phyloP scores from a whole-genome alignment of 495 filamentous ascomycete genomes.

The Penicillium robsamsonii region DNA sequence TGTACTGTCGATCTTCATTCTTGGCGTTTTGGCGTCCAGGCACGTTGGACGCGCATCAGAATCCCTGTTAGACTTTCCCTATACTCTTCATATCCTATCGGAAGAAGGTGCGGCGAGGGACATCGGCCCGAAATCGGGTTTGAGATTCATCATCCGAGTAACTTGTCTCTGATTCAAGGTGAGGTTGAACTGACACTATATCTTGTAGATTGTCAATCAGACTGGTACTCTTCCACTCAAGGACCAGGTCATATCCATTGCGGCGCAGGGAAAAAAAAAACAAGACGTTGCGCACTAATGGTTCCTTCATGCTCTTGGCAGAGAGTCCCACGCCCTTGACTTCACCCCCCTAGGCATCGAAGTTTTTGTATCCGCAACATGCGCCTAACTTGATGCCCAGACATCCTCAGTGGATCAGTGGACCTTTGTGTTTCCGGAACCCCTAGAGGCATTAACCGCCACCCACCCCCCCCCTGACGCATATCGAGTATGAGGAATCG shows the following conservation, averaged over 20 bases:
- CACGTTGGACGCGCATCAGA: conserved; percentile 22
- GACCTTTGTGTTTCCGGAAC: conserved; percentile 11
- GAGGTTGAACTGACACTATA: conserved; percentile 4
- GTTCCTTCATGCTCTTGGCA: conserved; percentile 15
- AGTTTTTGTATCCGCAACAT: conserved; percentile 12
- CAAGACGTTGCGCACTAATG: neutral
- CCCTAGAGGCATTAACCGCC: conserved; percentile 1
- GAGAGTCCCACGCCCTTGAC: neutral
- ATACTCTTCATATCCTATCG: conserved; percentile 1
- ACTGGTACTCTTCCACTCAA: neutral
- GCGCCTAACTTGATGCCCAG: conserved; percentile 13
- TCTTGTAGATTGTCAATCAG: conserved; percentile 1
- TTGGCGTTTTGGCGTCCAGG: conserved; percentile 26
- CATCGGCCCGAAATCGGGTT: conserved; percentile 17
- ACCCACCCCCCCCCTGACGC: conserved; percentile 12
- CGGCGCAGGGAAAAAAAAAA: neutral
- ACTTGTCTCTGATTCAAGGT: conserved; percentile 4
- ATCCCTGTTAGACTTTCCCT: neutral
- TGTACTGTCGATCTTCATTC: conserved; percentile 37
- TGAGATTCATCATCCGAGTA: conserved; percentile 18
- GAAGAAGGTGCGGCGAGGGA: neutral
- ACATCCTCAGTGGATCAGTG: conserved; percentile 17
- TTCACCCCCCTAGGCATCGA: conserved; percentile 24
- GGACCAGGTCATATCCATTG: neutral
- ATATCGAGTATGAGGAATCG: conserved; percentile 3